These are phyloP conservation scores for Grosmannia huntii DNA, from an alignment of 2,329 filamentous ascomycete species.

Conservation along the genomic window DNA sequence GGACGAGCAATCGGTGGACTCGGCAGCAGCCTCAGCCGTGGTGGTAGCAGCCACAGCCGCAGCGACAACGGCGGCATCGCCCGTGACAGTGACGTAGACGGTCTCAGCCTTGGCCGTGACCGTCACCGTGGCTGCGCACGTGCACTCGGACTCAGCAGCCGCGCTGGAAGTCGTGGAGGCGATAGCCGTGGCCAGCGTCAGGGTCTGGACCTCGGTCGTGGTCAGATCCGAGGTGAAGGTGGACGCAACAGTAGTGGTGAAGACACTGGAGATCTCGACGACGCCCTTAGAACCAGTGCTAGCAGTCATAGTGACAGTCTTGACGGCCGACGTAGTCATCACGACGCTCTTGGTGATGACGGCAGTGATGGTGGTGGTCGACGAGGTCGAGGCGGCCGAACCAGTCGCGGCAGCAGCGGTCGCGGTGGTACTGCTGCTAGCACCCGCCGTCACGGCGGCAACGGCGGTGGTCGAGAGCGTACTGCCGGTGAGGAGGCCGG, in stretches of 20 bases:
- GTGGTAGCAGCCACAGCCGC: neutral
- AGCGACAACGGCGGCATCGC: neutral
- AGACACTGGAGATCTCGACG: neutral
- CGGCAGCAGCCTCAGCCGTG: neutral
- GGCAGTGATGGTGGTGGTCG: neutral
- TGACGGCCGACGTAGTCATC: neutral
- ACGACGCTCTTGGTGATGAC: constrained; percentile 1
- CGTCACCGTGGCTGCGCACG: constrained; percentile 2
- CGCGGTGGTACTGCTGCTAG: constrained; percentile 15
- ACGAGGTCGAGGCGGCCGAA: constrained; percentile 11
- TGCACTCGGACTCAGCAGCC: neutral
- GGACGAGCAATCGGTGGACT: neutral
- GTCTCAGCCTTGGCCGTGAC: constrained; percentile 17
- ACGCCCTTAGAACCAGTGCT: neutral
- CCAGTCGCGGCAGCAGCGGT: constrained; percentile 6
- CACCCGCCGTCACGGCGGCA: constrained; percentile 17
- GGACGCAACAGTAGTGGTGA: neutral
- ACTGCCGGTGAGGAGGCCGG: constrained; percentile 22
- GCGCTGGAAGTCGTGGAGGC: neutral
- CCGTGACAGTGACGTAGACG: neutral
- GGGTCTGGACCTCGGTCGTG: neutral
- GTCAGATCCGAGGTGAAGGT: neutral
- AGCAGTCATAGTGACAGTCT: constrained; percentile 4
- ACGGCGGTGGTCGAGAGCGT: constrained; percentile 25
- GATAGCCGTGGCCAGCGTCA: neutral